phyloP scores from a whole-genome alignment of 1,284 basidiomycete species.

The Fomitopsis pinicola region DNA sequence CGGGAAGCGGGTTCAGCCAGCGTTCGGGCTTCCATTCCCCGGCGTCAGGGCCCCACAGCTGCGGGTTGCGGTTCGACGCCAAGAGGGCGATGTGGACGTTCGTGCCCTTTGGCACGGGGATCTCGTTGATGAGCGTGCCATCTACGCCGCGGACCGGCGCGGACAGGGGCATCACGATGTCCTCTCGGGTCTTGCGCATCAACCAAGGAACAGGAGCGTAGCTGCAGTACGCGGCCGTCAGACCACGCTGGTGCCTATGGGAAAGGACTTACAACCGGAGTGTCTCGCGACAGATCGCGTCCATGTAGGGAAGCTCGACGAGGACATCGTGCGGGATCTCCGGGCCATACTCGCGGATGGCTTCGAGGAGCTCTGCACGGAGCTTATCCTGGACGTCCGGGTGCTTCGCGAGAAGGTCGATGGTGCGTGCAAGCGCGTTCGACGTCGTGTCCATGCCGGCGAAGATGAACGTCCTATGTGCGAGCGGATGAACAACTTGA shows the following conservation, averaged over 20 bases:
- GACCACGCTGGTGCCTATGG: neutral
- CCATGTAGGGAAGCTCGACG: conserved; percentile 10
- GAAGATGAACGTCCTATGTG: conserved; percentile 2
- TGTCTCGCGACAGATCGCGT: conserved; percentile 13
- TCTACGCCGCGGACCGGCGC: conserved; percentile 34
- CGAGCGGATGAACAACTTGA: neutral
- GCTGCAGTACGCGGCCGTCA: neutral
- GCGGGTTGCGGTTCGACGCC: conserved; percentile 34
- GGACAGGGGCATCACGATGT: conserved; percentile 49
- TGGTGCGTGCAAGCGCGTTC: conserved; percentile 3
- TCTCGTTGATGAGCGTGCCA: conserved; percentile 32
- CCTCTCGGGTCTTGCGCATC: conserved; percentile 24
- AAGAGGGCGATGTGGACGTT: conserved; percentile 34
- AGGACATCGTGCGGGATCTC: conserved; percentile 12
- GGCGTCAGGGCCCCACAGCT: conserved; percentile 9
- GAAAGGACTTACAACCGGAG: conserved; percentile 6
- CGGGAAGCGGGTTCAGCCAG: conserved; percentile 14
- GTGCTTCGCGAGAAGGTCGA: conserved; percentile 8
- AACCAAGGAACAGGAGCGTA: conserved; percentile 4
- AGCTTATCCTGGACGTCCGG: conserved; percentile 12
- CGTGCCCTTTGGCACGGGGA: conserved; percentile 44
- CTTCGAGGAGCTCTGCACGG: conserved; percentile 7
- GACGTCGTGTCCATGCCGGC: conserved; percentile 12
- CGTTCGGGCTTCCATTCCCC: conserved; percentile 11
- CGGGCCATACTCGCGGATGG: neutral